Conservation (phyloP, 2,329 filamentous ascomycete species). For the Talaromyces sp. region DNA sequence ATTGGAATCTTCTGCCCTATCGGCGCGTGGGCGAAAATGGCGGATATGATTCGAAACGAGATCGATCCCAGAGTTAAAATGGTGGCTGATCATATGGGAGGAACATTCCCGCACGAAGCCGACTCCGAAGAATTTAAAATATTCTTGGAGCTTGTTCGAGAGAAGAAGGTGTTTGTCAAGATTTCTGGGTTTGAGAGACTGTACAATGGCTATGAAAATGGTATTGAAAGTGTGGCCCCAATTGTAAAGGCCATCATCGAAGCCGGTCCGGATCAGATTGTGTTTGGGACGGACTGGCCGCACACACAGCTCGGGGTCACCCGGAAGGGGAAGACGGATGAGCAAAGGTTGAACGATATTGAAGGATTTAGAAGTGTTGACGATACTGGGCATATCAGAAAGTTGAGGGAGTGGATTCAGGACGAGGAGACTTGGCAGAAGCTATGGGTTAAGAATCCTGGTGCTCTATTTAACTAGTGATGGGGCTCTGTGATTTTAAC, state of each 20-base stretch:
- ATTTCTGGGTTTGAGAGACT: conserved; percentile 19
- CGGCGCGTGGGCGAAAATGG: conserved; percentile 16
- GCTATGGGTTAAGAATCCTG: conserved; percentile 16
- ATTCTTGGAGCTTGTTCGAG: conserved; percentile 15
- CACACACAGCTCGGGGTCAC: conserved; percentile 17
- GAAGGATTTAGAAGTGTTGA: conserved; percentile 16
- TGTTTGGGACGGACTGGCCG: conserved; percentile 19
- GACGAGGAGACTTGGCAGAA: conserved; percentile 17
- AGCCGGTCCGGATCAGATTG: conserved; percentile 15
- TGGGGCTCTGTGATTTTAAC: not conserved
- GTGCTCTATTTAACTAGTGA: conserved; percentile 13
- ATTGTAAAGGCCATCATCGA: conserved; percentile 15
- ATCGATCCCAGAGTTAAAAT: conserved; percentile 18
- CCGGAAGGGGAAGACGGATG: conserved; percentile 15
- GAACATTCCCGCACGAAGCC: conserved; percentile 17
- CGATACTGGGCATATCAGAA: conserved; percentile 14
- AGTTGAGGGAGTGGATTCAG: conserved; percentile 16
- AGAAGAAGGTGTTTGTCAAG: conserved; percentile 18
- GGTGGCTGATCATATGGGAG: conserved; percentile 19
- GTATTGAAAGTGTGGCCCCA: conserved; percentile 13
- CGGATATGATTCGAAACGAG: conserved; percentile 13
- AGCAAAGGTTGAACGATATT: conserved; percentile 15
- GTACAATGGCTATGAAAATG: conserved; percentile 14
- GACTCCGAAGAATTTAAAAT: conserved; percentile 14
- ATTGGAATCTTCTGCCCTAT: conserved; percentile 17